Base-by-base conservation (phyloP, 2,329 filamentous ascomycete species). In the Celoporthe dispersa region DNA sequence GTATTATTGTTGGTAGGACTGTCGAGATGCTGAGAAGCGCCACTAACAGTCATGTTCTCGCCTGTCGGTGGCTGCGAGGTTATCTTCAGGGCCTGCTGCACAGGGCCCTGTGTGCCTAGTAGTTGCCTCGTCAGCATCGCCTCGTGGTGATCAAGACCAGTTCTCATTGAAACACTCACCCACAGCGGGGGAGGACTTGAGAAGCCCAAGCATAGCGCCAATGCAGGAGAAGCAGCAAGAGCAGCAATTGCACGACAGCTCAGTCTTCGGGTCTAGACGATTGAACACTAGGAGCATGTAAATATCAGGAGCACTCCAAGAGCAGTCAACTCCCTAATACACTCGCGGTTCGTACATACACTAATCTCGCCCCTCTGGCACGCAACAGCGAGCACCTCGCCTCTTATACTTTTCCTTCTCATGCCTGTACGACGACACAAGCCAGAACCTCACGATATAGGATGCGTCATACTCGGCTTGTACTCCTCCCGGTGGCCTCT, bases 171-270 rank as follows among this genome's bases (percentile, higher is more conserved):
- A n/a, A 3, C 11, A 64, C 62, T 3, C 19, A 64, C 62, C 62
- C 60, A 28, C 12, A 33, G 33, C 25, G 28, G 41, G 44, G 19
- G 62, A 31, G n/a, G 41, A 53, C 62, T 64, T 64, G 39, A 64
- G 62, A 3, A 64, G 44, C 44, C 62, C 62, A 35, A 64, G 44
- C 62, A 64, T 64, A 16, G 16, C n/a, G 28, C 62, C 62, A 16
- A 64, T n/a, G 62, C 41, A 64, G 44, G 39, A 48, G 44, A 53
- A n/a, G 44, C 44, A 51, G 62, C 62, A 53, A 53, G 33, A 53
- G 28, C 44, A 64, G 22, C 62, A 53, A 37, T 53, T 28, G 44
- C 28, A 53, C 16, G 28, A 64, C 9, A 37, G 25, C 44, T 53
- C 28, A 64, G 31, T 33, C 16, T 53, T 28, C 9, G 28, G 16